These are phyloP conservation scores for Monilinia polystroma DNA, from an alignment of 2,329 filamentous ascomycete genomes.

Conservation along the genomic window DNA sequence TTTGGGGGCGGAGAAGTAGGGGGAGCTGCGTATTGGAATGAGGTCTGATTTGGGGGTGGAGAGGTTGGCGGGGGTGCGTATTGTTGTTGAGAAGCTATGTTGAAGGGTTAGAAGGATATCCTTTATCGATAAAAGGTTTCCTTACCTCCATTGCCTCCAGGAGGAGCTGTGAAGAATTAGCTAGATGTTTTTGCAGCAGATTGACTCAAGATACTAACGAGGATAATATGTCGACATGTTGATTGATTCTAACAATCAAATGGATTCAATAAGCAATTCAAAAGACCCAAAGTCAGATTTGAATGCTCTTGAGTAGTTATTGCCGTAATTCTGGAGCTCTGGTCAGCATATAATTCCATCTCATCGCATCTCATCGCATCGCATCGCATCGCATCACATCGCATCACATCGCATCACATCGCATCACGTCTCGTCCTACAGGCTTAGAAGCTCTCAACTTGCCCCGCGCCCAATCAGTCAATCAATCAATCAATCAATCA, in stretches of 20 bases:
- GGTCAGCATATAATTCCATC: conserved; percentile 17
- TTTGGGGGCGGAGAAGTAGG: conserved; percentile 37
- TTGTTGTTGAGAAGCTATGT: conserved; percentile 30
- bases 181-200: conserved; percentile 20
- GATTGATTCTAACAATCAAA: neutral
- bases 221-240: conserved; percentile 40
- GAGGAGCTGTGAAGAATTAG: conserved; percentile 37
- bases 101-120: conserved; percentile 20
- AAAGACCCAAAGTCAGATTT: neutral
- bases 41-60: conserved; percentile 37
- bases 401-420: no score
- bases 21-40: conserved; percentile 38
- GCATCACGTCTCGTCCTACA: neutral
- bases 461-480: conserved; percentile 7
- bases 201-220: conserved; percentile 34
- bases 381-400: neutral
- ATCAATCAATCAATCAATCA: neutral
- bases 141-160: conserved; percentile 35
- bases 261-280: neutral
- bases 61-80: conserved; percentile 38
- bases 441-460: conserved; percentile 9
- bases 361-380: neutral
- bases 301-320: neutral
- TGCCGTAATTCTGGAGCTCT: neutral
- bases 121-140: neutral